Evolutionary conservation across 108 stramenopile genomes (phyloP).

Genomic region (Bacterosira constricta): DNA sequence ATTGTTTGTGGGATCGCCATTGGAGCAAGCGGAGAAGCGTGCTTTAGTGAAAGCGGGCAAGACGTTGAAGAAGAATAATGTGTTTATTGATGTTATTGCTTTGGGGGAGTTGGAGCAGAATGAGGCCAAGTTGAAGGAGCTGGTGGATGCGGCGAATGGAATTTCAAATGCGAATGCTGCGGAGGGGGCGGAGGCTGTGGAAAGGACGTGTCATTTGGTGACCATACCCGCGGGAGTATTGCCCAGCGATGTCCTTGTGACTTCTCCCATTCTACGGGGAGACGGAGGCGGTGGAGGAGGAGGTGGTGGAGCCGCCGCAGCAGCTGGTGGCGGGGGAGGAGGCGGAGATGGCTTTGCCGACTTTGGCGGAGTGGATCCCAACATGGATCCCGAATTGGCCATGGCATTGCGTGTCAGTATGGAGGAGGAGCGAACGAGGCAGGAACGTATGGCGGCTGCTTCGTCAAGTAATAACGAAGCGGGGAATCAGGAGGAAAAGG

Average conservation of each 20-base stretch:
- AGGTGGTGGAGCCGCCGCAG: constrained; percentile 56
- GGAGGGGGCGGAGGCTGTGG: constrained; percentile 68
- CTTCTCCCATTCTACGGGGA: constrained; percentile 82
- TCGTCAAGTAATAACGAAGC: constrained; percentile 67
- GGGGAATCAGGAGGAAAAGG: constrained; percentile 16
- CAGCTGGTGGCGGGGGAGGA: constrained; percentile 62
- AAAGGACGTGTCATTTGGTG: constrained; percentile 89
- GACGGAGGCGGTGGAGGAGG: constrained; percentile 63
- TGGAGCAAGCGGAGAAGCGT: constrained; percentile 50
- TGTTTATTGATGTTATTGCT: constrained; percentile 94
- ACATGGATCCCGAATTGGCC: constrained; percentile 98
- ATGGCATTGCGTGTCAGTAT: constrained; percentile 97
- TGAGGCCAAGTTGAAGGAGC: constrained; percentile 84
- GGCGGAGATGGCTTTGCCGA: constrained; percentile 82
- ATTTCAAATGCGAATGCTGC: constrained; percentile 68
- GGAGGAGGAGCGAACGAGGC: constrained; percentile 96
- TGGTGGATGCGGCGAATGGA: constrained; percentile 95
- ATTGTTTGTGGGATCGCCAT: constrained; percentile 89
- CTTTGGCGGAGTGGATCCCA: constrained; percentile 95
- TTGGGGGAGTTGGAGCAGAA: constrained; percentile 93
- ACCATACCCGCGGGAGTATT: constrained; percentile 94
- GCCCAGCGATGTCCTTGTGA: constrained; percentile 92
- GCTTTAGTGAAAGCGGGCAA: constrained; percentile 83
- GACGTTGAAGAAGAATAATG: constrained; percentile 94
- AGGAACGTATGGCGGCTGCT: constrained; percentile 53